Evolutionary conservation across 768 basidiomycete species (phyloP).

Genomic region (Serendipita indica): DNA sequence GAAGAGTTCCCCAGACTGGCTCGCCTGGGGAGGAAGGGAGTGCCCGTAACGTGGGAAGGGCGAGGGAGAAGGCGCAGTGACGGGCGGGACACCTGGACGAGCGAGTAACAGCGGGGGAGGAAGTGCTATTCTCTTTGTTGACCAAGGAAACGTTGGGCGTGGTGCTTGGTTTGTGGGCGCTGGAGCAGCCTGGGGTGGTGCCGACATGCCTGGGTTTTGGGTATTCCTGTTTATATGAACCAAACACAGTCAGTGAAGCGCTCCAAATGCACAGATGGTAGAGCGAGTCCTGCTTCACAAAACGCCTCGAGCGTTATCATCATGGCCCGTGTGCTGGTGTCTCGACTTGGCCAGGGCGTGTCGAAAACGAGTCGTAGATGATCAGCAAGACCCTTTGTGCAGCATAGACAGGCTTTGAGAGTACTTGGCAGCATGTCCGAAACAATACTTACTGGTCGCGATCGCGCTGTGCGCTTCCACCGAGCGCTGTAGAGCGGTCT

Average conservation of each 20-base stretch:
- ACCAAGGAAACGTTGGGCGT: constrained; percentile 69
- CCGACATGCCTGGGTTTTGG: neutral
- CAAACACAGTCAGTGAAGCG: neutral
- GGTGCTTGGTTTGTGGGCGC: constrained; percentile 12
- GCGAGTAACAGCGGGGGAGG: constrained; percentile 49
- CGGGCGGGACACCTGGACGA: constrained; percentile 49
- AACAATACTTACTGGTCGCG: neutral
- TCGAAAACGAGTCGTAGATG: neutral
- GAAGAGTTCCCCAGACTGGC: constrained; percentile 77
- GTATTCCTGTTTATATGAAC: neutral
- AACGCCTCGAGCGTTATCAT: neutral
- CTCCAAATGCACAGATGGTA: constrained; percentile 7
- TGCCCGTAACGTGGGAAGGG: constrained; percentile 97
- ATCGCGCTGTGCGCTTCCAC: constrained; percentile 7
- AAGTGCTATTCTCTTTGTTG: constrained; percentile 54
- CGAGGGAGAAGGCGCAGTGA: constrained; percentile 57
- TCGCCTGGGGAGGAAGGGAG: constrained; percentile 67
- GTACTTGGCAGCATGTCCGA: neutral
- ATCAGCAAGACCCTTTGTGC: neutral
- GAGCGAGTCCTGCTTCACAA: neutral
- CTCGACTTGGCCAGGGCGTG: neutral
- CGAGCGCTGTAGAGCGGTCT: constrained; percentile 3
- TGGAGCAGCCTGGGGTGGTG: constrained; percentile 13
- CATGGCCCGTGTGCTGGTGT: neutral
- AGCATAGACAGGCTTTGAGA: neutral